Conservation (phyloP, 2,329 filamentous ascomycete genomes). For the Epichloe brachyelytri region DNA sequence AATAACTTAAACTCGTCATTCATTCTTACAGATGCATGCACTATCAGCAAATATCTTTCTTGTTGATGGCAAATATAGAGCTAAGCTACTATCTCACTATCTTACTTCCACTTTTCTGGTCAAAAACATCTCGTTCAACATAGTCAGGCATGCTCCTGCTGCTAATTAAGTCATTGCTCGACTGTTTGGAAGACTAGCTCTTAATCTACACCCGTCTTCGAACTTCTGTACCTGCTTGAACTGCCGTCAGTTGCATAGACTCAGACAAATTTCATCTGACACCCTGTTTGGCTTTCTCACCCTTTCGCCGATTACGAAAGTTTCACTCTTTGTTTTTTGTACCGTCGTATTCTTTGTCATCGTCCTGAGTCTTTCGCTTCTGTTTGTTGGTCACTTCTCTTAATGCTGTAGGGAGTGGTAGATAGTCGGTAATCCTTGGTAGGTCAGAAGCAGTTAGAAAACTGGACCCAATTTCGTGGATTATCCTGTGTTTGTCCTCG, state of each 20-base stretch:
- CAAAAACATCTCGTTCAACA: background rate
- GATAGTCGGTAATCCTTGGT: slow-evolving; percentile 4
- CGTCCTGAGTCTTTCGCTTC: background rate
- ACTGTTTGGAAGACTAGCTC: background rate
- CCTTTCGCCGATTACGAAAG: background rate
- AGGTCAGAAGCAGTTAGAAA: slow-evolving; percentile 8
- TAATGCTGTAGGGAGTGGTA: background rate
- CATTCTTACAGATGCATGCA: background rate
- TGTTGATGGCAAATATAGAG: background rate
- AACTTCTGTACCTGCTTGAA: background rate
- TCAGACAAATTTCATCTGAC: background rate
- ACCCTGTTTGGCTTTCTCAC: background rate
- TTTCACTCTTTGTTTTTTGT: background rate
- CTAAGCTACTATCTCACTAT: slow-evolving; percentile 3
- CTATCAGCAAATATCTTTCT: background rate
- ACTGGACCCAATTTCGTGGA: slow-evolving; percentile 17
- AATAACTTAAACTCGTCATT: background rate
- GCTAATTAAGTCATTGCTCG: background rate
- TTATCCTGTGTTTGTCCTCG: slow-evolving; percentile 9
- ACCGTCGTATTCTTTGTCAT: background rate
- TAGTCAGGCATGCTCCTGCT: background rate
- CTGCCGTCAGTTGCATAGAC: background rate
- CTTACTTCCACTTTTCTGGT: background rate
- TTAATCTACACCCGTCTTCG: background rate
- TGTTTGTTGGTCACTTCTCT: background rate